Evolutionary conservation across 305 asterid genomes (phyloP).

Genomic region (Ajuga reptans): DNA sequence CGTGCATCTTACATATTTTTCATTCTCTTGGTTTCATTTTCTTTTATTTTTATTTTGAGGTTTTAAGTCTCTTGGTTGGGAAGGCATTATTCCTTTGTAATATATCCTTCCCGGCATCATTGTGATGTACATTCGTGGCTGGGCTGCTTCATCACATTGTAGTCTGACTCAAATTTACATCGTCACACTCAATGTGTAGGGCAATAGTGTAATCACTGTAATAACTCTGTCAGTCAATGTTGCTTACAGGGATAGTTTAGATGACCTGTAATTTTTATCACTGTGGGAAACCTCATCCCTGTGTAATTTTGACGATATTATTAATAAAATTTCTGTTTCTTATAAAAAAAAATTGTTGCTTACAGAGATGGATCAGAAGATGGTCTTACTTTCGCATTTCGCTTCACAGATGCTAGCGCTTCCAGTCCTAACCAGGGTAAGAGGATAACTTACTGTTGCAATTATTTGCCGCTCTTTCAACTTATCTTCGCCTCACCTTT

Average conservation of each 20-base stretch:
- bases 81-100: constrained; percentile 11
- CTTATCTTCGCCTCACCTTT: constrained; percentile 10
- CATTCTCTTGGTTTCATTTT: constrained; percentile 2
- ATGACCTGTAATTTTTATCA: too few relatives aligned
- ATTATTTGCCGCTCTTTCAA: constrained; percentile 8
- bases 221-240: constrained; percentile 15
- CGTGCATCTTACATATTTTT: constrained; percentile 10
- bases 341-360: too few relatives aligned
- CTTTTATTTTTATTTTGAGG: not conserved
- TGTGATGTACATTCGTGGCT: constrained; percentile 5
- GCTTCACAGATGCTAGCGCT: constrained; percentile 82
- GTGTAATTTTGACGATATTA: too few relatives aligned
- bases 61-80: constrained; percentile 13
- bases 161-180: constrained; percentile 5
- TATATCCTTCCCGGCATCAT: constrained; percentile 19
- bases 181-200: not conserved
- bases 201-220: constrained; percentile 10
- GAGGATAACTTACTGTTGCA: constrained; percentile 25
- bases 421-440: constrained; percentile 83
- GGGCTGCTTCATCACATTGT: constrained; percentile 17
- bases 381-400: constrained; percentile 91
- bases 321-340: too few relatives aligned
- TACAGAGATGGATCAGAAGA: constrained; percentile 89
- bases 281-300: too few relatives aligned
- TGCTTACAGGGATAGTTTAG: constrained; percentile 7